A percentile compares a stretch with the other conserved stretches of the same genome.
These are phyloP conservation scores for Mortierella alpina DNA, from an alignment of 192 early-diverging fungal genomes.

Conservation along the genomic window DNA sequence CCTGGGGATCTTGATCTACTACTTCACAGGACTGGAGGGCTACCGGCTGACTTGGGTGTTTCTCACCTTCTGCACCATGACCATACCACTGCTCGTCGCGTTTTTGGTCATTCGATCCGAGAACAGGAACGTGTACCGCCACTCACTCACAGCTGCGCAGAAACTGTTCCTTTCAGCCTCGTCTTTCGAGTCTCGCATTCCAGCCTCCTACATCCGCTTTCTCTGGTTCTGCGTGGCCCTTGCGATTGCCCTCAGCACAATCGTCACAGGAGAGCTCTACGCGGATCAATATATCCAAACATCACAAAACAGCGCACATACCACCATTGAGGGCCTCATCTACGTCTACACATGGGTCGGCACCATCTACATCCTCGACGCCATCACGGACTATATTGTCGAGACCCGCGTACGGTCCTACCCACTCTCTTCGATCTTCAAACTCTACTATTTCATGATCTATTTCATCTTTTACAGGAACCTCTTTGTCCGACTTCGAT, in stretches of 20 bases:
- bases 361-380: constrained; percentile 75
- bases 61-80: constrained; percentile 78
- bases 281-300: constrained; percentile 71
- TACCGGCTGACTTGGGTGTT: constrained; percentile 75
- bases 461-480: constrained; percentile 88
- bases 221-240: constrained; percentile 81
- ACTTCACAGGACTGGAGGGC: constrained; percentile 62
- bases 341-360: constrained; percentile 83
- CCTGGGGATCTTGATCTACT: constrained; percentile 68
- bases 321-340: constrained; percentile 67
- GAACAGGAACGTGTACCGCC: constrained; percentile 59
- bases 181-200: constrained; percentile 61
- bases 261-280: constrained; percentile 76
- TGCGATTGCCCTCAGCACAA: constrained; percentile 72
- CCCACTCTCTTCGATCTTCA: constrained; percentile 75
- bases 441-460: constrained; percentile 83
- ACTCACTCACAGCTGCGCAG: constrained; percentile 62
- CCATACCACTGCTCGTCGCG: constrained; percentile 74
- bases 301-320: constrained; percentile 55
- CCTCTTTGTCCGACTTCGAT: constrained; percentile 77
- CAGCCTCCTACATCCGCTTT: constrained; percentile 77
- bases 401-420: constrained; percentile 71
- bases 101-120: constrained; percentile 65
- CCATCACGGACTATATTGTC: constrained; percentile 74
- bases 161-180: constrained; percentile 65